Evolutionary conservation across 345 rosid species (phyloP).

Genomic region (Microthlaspi erraticum): DNA sequence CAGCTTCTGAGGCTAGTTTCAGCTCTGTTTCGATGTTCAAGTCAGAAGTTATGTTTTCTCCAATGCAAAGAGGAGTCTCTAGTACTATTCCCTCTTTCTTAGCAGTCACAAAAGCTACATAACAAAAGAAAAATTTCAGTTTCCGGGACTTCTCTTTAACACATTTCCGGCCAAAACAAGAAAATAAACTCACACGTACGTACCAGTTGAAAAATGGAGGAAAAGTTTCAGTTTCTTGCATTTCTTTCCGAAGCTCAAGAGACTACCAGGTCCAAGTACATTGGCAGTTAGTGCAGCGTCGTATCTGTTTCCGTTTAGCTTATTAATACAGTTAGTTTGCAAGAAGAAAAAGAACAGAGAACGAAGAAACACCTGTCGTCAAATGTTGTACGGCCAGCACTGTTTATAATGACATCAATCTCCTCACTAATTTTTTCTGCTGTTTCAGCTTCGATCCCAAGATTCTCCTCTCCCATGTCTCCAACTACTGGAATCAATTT

Average conservation of each 20-base stretch:
- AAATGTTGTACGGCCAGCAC: constrained; percentile 71
- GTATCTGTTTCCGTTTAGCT: constrained; percentile 39
- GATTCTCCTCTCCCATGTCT: constrained; percentile 27
- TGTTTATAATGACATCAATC: constrained; percentile 63
- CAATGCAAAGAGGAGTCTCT: constrained; percentile 41
- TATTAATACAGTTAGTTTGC: neutral
- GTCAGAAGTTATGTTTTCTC: constrained; percentile 22
- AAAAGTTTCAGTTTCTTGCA: constrained; percentile 50
- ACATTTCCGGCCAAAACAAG: too few species aligned
- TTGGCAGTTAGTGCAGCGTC: constrained; percentile 61
- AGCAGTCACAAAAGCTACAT: constrained; percentile 65
- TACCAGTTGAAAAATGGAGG: constrained; percentile 75
- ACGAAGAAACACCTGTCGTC: constrained; percentile 31
- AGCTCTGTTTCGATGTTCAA: constrained; percentile 51
- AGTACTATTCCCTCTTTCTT: constrained; percentile 54
- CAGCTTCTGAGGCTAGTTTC: constrained; percentile 43
- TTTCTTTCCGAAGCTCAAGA: constrained; percentile 51
- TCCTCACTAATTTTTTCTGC: constrained; percentile 50
- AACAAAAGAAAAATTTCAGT: too few species aligned
- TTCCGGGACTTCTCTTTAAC: too few species aligned
- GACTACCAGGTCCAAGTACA: constrained; percentile 56
- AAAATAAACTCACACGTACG: too few species aligned
- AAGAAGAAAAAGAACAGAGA: neutral
- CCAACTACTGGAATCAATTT: constrained; percentile 52
- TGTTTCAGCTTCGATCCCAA: constrained; percentile 28